phyloP scores from a whole-genome alignment of 805 yeast genomes.

The Ogataea philodendri region DNA sequence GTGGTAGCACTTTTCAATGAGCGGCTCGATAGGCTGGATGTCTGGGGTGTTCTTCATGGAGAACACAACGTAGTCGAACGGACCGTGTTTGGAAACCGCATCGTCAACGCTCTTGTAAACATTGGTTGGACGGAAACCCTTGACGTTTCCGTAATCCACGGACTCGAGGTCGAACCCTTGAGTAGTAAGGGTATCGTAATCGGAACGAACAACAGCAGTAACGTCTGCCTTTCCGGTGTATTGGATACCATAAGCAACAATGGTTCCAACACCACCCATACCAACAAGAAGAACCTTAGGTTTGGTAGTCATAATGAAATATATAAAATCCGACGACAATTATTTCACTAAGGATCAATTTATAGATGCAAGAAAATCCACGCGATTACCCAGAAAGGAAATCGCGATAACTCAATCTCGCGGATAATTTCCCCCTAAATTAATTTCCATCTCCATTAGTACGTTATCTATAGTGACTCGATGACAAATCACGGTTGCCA shows the following conservation, averaged over 20 bases:
- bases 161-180: constrained; percentile 62
- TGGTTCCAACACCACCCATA: constrained; percentile 84
- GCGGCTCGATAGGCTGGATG: constrained; percentile 44
- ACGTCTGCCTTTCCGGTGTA: constrained; percentile 48
- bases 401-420: constrained; percentile 10
- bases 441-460: too few species aligned
- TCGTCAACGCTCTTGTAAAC: constrained; percentile 43
- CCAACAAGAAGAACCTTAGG: constrained; percentile 62
- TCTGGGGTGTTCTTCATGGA: constrained; percentile 69
- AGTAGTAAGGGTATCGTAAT: constrained; percentile 49
- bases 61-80: constrained; percentile 56
- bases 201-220: constrained; percentile 64
- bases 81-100: constrained; percentile 40
- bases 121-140: constrained; percentile 52
- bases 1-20: constrained; percentile 28
- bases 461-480: too few species aligned
- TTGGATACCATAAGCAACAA: constrained; percentile 64
- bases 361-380: too few species aligned
- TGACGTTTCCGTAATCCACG: constrained; percentile 55
- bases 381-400: constrained; percentile 4
- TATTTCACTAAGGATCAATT: too few species aligned
- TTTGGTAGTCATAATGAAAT: constrained; percentile 12
- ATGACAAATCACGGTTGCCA: too few species aligned
- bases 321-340: too few species aligned
- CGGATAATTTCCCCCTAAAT: constrained; percentile 6